A percentile compares a stretch with the other conserved stretches of the same genome.
Evolutionary conservation across 257 asterid species (phyloP).

Genomic region (Solanum medicagineum): DNA sequence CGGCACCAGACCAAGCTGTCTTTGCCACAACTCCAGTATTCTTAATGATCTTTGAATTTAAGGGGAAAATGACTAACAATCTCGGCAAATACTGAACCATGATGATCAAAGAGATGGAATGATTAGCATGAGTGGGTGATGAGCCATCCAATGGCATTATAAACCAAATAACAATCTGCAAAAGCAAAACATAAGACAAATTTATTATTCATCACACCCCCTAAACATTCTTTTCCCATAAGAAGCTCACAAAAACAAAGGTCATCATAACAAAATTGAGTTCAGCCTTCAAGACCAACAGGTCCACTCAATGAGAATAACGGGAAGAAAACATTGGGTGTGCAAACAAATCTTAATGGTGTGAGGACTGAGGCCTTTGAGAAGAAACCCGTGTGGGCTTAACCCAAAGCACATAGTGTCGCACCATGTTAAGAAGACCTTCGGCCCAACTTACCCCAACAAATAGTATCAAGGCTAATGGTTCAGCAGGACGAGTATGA

Average conservation of each 20-base stretch:
- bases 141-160: constrained; percentile 42
- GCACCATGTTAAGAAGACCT: neutral
- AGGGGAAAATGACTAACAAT: constrained; percentile 58
- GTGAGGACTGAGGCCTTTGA: neutral
- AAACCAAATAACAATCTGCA: constrained; percentile 63
- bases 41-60: constrained; percentile 48
- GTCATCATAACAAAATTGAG: neutral
- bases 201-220: neutral
- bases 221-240: neutral
- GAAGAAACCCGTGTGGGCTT: neutral
- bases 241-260: neutral
- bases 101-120: constrained; percentile 55
- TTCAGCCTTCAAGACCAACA: neutral
- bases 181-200: neutral
- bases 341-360: neutral
- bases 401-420: neutral
- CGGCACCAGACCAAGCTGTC: constrained; percentile 94
- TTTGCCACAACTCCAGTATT: constrained; percentile 79
- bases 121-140: constrained; percentile 45
- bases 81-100: constrained; percentile 79
- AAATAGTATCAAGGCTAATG: neutral
- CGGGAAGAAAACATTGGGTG: neutral
- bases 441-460: neutral
- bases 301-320: neutral
- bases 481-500: neutral